Evolutionary conservation across 257 asterid species (phyloP), one percentile per base, ranked within the genome.

Genomic region (Salvia splendens): DNA sequence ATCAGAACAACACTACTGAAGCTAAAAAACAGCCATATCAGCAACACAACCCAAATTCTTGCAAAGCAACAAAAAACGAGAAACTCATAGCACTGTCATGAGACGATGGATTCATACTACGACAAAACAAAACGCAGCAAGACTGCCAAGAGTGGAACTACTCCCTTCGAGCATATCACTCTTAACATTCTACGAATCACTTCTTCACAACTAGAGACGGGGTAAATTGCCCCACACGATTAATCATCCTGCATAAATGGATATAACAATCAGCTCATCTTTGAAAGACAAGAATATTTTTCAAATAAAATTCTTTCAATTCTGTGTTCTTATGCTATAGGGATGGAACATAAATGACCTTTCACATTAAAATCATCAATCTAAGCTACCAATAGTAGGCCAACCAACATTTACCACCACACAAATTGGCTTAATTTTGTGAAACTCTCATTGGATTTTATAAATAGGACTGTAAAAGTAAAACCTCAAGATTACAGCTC

Each of bases 231-330:
- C 42, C 55, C 56, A 51, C 61, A 10, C 38, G 24, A 41, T 30
- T 40, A 56, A 56, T 38, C 20, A 61, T 35, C 71, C 79, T 78
- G 79, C 52, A 14, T 33, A 35, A 49, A 41, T 11, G 50, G 63
- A 68, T 45, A 52, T 49, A 65, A 42, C 59, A 46, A 36, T 45
- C 36, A 70, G 52, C 52, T 38, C 30, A 41, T 38, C 14, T 24
- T 24, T 24, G 30, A 61, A 62, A 24, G 11, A 41, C 53, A 63
- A 42, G 12, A 45, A 42, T 54, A 8, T 9, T 2, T 1, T 35
- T 35, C 2, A 38, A 32, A 5, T 11, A 3, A 0, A 66, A 9
- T 38, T 24, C 57, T 30, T 28, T 30, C 55, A 14, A 32, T 15
- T 28, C 5, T 28, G 46, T 42, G 12, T 28, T 48, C 55, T 67